Base-by-base conservation (phyloP, 2,329 filamentous ascomycete genomes). In the Trichoderma gracile region DNA sequence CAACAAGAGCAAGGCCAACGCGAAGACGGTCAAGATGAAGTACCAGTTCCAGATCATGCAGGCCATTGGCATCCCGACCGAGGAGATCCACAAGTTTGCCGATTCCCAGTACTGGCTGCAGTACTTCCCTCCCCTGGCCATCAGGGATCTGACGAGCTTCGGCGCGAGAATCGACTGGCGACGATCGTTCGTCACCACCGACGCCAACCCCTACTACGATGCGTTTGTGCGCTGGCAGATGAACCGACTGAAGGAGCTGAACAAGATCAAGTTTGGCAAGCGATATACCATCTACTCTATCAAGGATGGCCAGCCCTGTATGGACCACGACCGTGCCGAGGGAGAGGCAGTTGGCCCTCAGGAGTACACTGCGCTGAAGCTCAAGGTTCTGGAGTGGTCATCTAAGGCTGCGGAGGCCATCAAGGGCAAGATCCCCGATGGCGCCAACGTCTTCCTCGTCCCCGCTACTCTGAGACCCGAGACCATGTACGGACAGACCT, bases 401-500 rank as follows among this genome's bases (percentile, higher is more conserved):
- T 86, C 90, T 33, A 84, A 88, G 68, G 90, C 92, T 25, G 86
- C 87, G 68, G 85, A 89, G 69, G 80, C 86, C 60, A 79, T 98
- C 65, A 84, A 89, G 75, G 89, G 86, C 68, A 95, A 94, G 80
- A 80, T 98, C 4, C 91, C 94, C 6, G 84, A 88, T 42, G 87
- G 85, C 68, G 89, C 91, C 52, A 90, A 90, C 67, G 89, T 97
- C 64, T 98, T 89, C 80, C 90, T 98, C 72, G 87, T 98, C 14
- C 91, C 95, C 14, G 95, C 95, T 17, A 98, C 95, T 63, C 84
- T 99, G 67, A 86, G 95, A 67, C 92, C 95, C 2, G 95, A 99
- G 82, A 99, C 95, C 42, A 98, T 99, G 94, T 99, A 98, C 75
- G 96, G 96, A 46, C 95, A 98, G 78, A 96, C 89, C 4, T 96